Evolutionary conservation across 2,329 filamentous ascomycete genomes (phyloP).

Genomic region (Rhinocladiella similis): DNA sequence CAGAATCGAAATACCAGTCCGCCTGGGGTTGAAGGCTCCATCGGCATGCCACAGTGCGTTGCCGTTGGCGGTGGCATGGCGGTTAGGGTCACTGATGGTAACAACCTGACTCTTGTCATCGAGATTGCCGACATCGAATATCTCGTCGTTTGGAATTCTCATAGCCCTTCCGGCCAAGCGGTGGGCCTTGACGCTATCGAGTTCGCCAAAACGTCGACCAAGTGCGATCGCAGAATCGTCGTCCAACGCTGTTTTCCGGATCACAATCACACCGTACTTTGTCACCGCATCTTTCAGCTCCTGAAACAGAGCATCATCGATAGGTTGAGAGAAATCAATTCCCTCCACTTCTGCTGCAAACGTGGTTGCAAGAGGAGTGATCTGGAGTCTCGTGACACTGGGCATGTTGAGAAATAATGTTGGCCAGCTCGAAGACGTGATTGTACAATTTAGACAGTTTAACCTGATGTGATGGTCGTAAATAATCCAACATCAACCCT

Average conservation of each 20-base stretch:
- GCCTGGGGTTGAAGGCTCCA: not conserved
- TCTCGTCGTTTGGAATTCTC: slow-evolving; percentile 2
- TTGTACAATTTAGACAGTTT: not conserved
- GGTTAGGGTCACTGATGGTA: not conserved
- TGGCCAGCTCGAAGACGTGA: not conserved
- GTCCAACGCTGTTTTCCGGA: not conserved
- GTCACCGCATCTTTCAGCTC: not conserved
- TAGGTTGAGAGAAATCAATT: slow-evolving; percentile 3
- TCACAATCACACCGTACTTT: slow-evolving; percentile 4
- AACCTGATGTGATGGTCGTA: not conserved
- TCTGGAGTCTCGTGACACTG: slow-evolving; percentile 1
- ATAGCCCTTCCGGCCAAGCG: not conserved
- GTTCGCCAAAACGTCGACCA: not conserved
- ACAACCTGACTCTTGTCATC: slow-evolving; percentile 4
- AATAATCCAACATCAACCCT: too few relatives aligned
- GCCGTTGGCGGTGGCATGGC: slow-evolving; percentile 1
- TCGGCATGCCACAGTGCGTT: slow-evolving; percentile 8
- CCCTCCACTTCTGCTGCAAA: slow-evolving; percentile 6
- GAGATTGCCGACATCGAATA: slow-evolving; percentile 3
- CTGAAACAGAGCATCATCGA: not conserved
- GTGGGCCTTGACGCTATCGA: slow-evolving; percentile 1
- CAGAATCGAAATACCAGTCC: not conserved
- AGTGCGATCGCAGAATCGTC: not conserved
- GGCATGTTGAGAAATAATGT: not conserved
- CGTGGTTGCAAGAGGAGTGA: not conserved